Conservation (phyloP, 1,284 basidiomycete genomes). For the Leccinum fuscescens region DNA sequence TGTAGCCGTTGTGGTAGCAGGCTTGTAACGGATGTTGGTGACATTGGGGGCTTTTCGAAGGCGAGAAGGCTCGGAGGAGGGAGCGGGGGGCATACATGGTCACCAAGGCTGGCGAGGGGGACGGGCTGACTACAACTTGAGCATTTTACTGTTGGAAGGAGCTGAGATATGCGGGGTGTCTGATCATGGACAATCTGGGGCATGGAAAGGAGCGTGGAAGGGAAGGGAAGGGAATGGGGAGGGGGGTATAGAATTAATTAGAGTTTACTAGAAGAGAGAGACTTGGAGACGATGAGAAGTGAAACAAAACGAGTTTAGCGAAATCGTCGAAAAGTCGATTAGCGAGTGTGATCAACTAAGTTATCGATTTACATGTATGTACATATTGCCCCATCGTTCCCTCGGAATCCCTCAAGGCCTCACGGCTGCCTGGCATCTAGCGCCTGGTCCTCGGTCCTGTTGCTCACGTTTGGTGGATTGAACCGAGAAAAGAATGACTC, state of each 20-base stretch:
- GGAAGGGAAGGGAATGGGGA: background rate
- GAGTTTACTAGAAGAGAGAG: constrained; percentile 4
- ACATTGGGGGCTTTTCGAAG: constrained; percentile 32
- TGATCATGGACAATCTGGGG: constrained; percentile 40
- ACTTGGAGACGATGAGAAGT: background rate
- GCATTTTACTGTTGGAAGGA: constrained; percentile 80
- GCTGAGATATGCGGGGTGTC: constrained; percentile 60
- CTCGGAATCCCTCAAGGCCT: background rate
- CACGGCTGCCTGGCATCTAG: background rate
- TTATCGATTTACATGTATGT: constrained; percentile 12
- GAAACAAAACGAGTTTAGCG: constrained; percentile 6
- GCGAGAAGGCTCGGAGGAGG: constrained; percentile 42
- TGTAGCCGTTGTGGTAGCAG: constrained; percentile 39
- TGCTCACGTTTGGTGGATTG: constrained; percentile 15
- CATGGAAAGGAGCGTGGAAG: constrained; percentile 35
- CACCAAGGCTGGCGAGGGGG: constrained; percentile 65
- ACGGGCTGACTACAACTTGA: constrained; percentile 71
- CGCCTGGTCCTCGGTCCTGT: background rate
- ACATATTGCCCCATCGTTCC: constrained; percentile 7
- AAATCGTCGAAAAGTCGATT: constrained; percentile 15
- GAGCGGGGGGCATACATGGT: constrained; percentile 63
- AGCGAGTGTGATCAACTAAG: constrained; percentile 5
- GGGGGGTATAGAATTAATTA: constrained; percentile 28
- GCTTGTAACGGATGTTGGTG: constrained; percentile 36
- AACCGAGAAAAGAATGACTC: constrained; percentile 66